Percentiles rank a stretch among this genome's conserved stretches.
Evolutionary conservation across 192 early-diverging fungal species (phyloP).

Genomic region (Diversispora epigaea): DNA sequence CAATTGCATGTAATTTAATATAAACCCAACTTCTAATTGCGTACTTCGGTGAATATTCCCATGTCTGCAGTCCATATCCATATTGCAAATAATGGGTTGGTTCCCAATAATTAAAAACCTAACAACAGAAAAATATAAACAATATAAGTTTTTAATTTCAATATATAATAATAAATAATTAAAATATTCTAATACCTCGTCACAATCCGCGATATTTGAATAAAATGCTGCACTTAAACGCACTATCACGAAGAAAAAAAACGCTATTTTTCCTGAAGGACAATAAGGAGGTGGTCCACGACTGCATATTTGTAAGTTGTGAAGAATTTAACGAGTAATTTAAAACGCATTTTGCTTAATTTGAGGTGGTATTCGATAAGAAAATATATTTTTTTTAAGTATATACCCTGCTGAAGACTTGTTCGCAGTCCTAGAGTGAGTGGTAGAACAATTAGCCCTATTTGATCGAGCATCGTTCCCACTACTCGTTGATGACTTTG

Average conservation of each 20-base stretch:
- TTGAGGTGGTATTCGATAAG: too few relatives aligned
- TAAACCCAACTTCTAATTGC: slow-evolving; percentile 88
- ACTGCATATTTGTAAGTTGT: not conserved
- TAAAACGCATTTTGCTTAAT: not conserved
- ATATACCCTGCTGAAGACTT: too few relatives aligned
- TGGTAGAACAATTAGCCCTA: not conserved
- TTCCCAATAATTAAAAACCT: slow-evolving; percentile 98
- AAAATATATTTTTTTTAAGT: too few relatives aligned
- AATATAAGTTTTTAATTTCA: not conserved
- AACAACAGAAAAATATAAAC: not conserved
- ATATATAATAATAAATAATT: not conserved
- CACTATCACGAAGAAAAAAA: slow-evolving; percentile 37
- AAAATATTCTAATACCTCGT: slow-evolving; percentile 57
- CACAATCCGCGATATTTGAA: slow-evolving; percentile 73
- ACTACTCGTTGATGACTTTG: too few relatives aligned
- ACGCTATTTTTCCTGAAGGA: not conserved
- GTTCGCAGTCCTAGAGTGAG: not conserved
- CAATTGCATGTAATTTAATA: slow-evolving; percentile 56
- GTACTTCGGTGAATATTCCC: slow-evolving; percentile 93
- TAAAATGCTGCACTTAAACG: slow-evolving; percentile 56
- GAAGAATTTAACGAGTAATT: not conserved
- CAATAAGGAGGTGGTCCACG: not conserved
- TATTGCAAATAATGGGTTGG: slow-evolving; percentile 84
- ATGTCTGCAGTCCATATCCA: slow-evolving; percentile 87
- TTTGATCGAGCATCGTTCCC: not conserved